Evolutionary conservation across 495 filamentous ascomycete species (phyloP), one percentile per base, ranked within the genome.

Genomic region (Parachaetomium inaequale): DNA sequence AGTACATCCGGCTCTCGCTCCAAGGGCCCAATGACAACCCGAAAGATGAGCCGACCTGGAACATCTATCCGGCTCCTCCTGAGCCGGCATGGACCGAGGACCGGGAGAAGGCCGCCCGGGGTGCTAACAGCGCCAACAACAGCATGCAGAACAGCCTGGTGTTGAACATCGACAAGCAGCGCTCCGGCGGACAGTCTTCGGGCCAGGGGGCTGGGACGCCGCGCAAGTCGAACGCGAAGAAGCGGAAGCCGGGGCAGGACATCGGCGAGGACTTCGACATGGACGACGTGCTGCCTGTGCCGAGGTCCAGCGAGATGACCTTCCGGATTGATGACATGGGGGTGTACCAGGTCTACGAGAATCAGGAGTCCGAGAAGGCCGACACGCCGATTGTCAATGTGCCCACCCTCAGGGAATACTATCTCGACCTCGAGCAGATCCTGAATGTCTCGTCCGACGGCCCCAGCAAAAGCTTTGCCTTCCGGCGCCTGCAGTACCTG

Each of bases 401-500:
- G 12, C 94, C 94, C 3, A 93, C 91, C 3, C 81, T 98, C 65
- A 86, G 89, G 67, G 93, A 98, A 66, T 98, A 89, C 69, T 98
- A 97, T 71, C 86, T 96, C 77, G 94, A 97, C 72, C 78, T 98
- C n/a, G 93, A 98, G 65, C 77, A 87, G 23, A 82, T 98, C 51
- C 79, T 94, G 42, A 83, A 87, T 58, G 82, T 93, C 10, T 96
- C 93, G 0, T 93, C 91, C 4, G 93, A 98, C 72, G 94, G 94
- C 0, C 95, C 94, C 2, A 92, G 88, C 72, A 98, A 98, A 75
- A 96, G 92, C 69, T 97, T 97, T 75, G 92, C 95, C 3, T 98
- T 93, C 72, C 87, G 92, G 50, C 87, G 95, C 14, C 81, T 98
- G 36, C 93, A 96, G 62, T 98, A 98, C 71, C 77, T 98, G 5